Conservation (phyloP, 768 basidiomycete species). For the Paxillus involutus region DNA sequence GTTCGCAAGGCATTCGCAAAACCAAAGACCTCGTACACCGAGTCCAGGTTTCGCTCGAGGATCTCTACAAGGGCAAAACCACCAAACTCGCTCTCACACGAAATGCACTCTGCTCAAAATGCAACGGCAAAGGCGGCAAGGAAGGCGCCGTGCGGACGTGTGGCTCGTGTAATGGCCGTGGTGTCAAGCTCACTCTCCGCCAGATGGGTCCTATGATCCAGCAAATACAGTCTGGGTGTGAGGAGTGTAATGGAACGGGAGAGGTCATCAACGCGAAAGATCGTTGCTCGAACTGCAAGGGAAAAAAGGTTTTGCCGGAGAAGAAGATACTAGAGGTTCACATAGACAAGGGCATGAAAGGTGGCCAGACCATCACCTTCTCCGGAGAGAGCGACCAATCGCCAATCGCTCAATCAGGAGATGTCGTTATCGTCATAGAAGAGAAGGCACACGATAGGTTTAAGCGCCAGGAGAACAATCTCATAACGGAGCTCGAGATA, state of each 20-base stretch:
- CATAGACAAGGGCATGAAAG: constrained; percentile 98
- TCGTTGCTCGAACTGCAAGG: constrained; percentile 89
- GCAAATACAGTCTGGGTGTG: constrained; percentile 94
- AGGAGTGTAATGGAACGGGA: constrained; percentile 91
- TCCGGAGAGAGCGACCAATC: constrained; percentile 91
- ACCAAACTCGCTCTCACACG: constrained; percentile 96
- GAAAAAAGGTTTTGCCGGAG: constrained; percentile 92
- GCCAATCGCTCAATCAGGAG: constrained; percentile 86
- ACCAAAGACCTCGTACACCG: constrained; percentile 99
- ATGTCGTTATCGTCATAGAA: constrained; percentile 91
- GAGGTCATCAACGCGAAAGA: constrained; percentile 95
- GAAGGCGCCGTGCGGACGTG: constrained; percentile 91
- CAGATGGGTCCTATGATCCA: constrained; percentile 99
- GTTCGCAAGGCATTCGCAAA: constrained; percentile 76
- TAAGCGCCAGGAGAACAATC: constrained; percentile 85
- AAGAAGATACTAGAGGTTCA: constrained; percentile 98
- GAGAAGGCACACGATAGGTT: constrained; percentile 90
- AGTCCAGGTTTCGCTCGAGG: constrained; percentile 94
- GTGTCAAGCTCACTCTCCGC: constrained; percentile 86
- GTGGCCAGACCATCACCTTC: constrained; percentile 88
- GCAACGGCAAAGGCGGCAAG: constrained; percentile 96
- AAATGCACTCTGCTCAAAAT: constrained; percentile 90
- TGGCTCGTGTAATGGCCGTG: constrained; percentile 79
- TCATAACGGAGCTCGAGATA: constrained; percentile 84
- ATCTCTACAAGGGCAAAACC: constrained; percentile 98